Evolutionary conservation across 2,329 filamentous ascomycete genomes (phyloP), one percentile per base, ranked within the genome.

Genomic region (Trichophyton schoenleinii): DNA sequence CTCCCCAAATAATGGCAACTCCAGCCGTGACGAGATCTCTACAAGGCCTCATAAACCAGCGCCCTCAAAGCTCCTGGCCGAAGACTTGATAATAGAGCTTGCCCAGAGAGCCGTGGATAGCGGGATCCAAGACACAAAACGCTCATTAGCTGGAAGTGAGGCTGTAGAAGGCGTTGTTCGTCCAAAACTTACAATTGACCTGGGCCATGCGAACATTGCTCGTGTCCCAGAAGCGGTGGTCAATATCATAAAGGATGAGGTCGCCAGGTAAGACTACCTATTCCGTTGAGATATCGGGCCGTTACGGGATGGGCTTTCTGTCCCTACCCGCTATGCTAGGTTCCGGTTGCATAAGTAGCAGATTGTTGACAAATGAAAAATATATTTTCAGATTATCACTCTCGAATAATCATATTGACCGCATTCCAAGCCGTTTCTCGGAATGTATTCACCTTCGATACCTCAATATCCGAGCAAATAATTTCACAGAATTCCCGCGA

Each of bases 401-500:
- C 44, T 78, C 78, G 6, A 78, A 80, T 63, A 81, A 81, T 60
- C 74, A 78, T 55, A 73, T 81, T n/a, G 74, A 76, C 60, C 73
- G 77, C 61, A 77, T 80, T 42, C 77, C 78, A 1, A 73, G 73
- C 62, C 76, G 76, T 9, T 79, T 80, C 57, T 73, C 74, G 9
- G 75, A 78, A 65, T 80, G 78, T 64, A 74, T 70, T 18, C 76
- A 78, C 66, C 72, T 80, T 52, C 73, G 75, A 36, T 80, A 80
- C 64, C 75, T 80, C 53, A 80, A 80, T 63, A 76, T 80, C 58
- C 74, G 78, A 59, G 73, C 75, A 11, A 80, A 80, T 62, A 74
- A 75, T 59, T 78, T 80, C 61, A 73, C 80, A 65, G 81, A 86
- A 70, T 86, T 88, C 67, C 85, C 85, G 53, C 79, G 80, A 68